A percentile compares a stretch with the other conserved stretches of the same genome.
Evolutionary conservation across 2,329 filamentous ascomycete species (phyloP).

Genomic region (Leptoxyphium fumago): DNA sequence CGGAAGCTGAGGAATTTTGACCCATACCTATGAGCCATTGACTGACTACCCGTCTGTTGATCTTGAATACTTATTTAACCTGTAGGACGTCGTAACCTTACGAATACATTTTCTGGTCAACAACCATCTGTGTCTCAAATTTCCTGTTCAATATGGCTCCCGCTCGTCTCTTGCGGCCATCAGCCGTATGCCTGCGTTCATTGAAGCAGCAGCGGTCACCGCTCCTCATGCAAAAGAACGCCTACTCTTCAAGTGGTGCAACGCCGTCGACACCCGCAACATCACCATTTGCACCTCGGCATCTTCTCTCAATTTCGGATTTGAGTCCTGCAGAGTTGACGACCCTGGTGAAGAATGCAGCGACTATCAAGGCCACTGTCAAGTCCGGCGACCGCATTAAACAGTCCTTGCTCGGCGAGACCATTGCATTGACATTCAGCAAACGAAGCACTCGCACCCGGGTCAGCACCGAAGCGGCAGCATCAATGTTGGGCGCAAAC

Average conservation of each 20-base stretch:
- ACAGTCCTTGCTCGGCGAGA: constrained; percentile 54
- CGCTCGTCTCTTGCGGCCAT: constrained; percentile 10
- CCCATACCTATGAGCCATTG: background rate
- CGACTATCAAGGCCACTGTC: constrained; percentile 58
- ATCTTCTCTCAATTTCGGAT: constrained; percentile 84
- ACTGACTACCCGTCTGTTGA: background rate
- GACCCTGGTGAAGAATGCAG: constrained; percentile 69
- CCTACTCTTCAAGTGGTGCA: constrained; percentile 10
- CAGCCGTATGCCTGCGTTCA: constrained; percentile 7
- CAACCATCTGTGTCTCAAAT: no score
- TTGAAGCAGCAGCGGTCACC: constrained; percentile 4
- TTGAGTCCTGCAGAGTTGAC: constrained; percentile 67
- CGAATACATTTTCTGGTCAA: no score
- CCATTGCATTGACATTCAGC: constrained; percentile 90
- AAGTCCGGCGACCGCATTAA: constrained; percentile 50
- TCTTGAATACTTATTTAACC: no score
- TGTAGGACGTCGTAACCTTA: no score
- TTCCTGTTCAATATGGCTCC: constrained; percentile 5
- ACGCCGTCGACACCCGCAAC: constrained; percentile 24
- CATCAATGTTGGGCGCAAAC: constrained; percentile 76
- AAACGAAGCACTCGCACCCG: constrained; percentile 90
- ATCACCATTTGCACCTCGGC: constrained; percentile 54
- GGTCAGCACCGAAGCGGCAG: constrained; percentile 82
- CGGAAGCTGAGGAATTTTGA: background rate
- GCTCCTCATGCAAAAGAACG: constrained; percentile 8